Evolutionary conservation across 305 asterid genomes (phyloP).

Genomic region (Plantago coronopus): DNA sequence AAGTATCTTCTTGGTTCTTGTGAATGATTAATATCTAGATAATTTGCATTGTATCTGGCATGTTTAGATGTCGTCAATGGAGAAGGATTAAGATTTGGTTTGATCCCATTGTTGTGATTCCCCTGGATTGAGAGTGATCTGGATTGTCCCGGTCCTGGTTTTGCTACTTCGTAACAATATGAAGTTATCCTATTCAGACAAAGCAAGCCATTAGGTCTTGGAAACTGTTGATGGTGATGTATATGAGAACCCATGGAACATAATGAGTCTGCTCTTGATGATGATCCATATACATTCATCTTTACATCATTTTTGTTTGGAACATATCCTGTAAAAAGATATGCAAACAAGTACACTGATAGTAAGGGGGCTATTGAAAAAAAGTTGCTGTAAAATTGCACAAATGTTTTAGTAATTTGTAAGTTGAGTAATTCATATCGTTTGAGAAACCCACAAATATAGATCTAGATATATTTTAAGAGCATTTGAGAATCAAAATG

Average conservation of each 20-base stretch:
- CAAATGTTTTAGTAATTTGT: too few relatives aligned
- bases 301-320: constrained; percentile 48
- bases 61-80: not conserved
- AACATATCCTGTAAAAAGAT: constrained; percentile 39
- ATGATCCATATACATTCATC: constrained; percentile 47
- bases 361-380: not conserved
- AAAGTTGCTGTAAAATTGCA: too few relatives aligned
- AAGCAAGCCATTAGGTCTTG: not conserved
- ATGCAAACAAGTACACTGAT: not conserved
- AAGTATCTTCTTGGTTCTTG: too few relatives aligned
- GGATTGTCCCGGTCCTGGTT: constrained; percentile 18
- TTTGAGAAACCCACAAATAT: too few relatives aligned
- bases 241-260: not conserved
- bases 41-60: not conserved
- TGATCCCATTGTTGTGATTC: not conserved
- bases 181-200: constrained; percentile 13
- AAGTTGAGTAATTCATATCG: too few relatives aligned
- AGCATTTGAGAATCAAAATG: too few relatives aligned
- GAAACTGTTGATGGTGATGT: not conserved
- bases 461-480: too few relatives aligned
- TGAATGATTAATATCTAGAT: not conserved
- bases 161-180: constrained; percentile 1
- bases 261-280: constrained; percentile 11
- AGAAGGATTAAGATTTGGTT: not conserved
- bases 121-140: constrained; percentile 19